Percentiles rank a stretch among this genome's conserved stretches.
phyloP scores from a whole-genome alignment of 164 flowering plant genomes.

The Protea cynaroides region DNA sequence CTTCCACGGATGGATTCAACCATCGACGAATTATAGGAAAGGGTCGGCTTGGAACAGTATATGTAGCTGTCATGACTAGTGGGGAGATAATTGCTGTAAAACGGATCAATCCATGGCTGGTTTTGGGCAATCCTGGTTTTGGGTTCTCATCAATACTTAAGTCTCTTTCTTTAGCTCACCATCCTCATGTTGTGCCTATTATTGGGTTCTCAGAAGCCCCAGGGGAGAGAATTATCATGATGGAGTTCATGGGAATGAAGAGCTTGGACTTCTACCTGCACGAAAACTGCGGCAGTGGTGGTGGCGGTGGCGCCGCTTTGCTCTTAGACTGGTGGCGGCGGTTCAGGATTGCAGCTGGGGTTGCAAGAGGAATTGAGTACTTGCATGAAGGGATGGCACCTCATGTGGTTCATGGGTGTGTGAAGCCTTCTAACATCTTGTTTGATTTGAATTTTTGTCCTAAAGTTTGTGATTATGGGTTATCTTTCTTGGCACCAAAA shows the following conservation, averaged over 20 bases:
- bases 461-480: slow-evolving; percentile 63
- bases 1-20: slow-evolving; percentile 70
- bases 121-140: slow-evolving; percentile 53
- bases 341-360: slow-evolving; percentile 52
- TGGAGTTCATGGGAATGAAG: slow-evolving; percentile 48
- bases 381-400: slow-evolving; percentile 58
- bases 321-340: slow-evolving; percentile 50
- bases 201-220: slow-evolving; percentile 72
- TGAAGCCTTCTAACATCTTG: slow-evolving; percentile 64
- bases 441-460: slow-evolving; percentile 49
- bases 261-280: slow-evolving; percentile 63
- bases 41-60: slow-evolving; percentile 65
- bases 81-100: slow-evolving; percentile 51
- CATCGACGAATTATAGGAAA: slow-evolving; percentile 43
- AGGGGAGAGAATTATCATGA: slow-evolving; percentile 69
- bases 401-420: slow-evolving; percentile 54
- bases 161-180: slow-evolving; percentile 50
- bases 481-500: slow-evolving; percentile 44
- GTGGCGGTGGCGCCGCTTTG: too few relatives aligned
- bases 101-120: slow-evolving; percentile 52
- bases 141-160: slow-evolving; percentile 51
- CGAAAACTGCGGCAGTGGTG: slow-evolving; percentile 32
- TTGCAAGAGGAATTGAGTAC: slow-evolving; percentile 62
- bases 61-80: slow-evolving; percentile 32
- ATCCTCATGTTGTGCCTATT: slow-evolving; percentile 62